Percentiles rank a stretch among this genome's conserved stretches.
Evolutionary conservation across 441 rosid genomes (phyloP).

Genomic region (Eugenia klotzschiana): DNA sequence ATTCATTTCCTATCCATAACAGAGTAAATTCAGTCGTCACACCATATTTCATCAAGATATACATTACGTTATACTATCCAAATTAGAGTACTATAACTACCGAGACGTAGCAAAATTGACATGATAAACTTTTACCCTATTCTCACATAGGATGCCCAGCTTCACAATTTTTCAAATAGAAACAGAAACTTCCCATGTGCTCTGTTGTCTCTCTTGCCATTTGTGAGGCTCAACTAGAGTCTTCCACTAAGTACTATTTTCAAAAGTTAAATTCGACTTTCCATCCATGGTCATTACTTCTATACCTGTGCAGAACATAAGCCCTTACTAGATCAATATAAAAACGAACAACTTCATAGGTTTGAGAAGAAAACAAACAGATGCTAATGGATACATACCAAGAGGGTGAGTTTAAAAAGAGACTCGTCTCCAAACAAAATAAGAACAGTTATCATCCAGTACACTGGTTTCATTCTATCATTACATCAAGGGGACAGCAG

Average conservation of each 20-base stretch:
- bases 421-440: background rate
- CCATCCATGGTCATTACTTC: too few species aligned
- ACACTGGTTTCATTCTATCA: too few species aligned
- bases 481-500: too few species aligned
- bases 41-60: background rate
- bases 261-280: too few species aligned
- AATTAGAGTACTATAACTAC: rapidly evolving
- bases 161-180: too few species aligned
- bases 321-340: background rate
- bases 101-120: rapidly evolving
- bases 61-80: rapidly evolving
- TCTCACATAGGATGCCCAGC: rapidly evolving
- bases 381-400: background rate
- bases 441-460: background rate
- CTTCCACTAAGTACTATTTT: too few species aligned
- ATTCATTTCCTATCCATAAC: rapidly evolving
- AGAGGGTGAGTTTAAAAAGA: background rate
- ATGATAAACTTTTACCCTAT: background rate
- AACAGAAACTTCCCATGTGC: too few species aligned
- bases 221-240: too few species aligned
- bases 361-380: background rate
- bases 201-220: too few species aligned
- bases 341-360: background rate
- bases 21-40: rapidly evolving
- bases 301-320: too few species aligned